phyloP scores from a whole-genome alignment of 768 basidiomycete species.

The Boletus pseudopeckii region DNA sequence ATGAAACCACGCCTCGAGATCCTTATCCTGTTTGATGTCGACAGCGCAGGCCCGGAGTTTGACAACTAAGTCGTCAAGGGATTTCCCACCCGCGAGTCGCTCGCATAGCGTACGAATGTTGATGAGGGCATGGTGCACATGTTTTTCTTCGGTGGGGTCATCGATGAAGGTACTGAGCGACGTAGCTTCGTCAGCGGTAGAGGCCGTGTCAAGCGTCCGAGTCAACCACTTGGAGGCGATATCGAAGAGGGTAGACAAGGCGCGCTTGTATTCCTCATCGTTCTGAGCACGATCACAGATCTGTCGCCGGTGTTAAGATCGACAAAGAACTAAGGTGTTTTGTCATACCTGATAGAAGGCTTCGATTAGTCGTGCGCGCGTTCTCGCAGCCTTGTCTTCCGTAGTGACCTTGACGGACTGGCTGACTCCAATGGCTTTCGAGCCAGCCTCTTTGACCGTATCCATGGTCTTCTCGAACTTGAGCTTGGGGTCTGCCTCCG shows the following conservation, averaged over 20 bases:
- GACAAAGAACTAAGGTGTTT: too few relatives aligned
- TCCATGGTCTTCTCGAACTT: conserved; percentile 70
- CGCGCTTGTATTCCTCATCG: conserved; percentile 54
- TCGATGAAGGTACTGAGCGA: conserved; percentile 55
- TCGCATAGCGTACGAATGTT: conserved; percentile 41
- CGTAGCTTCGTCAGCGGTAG: conserved; percentile 39
- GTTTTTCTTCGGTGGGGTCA: conserved; percentile 62
- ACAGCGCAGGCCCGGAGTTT: conserved; percentile 42
- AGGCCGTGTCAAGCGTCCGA: conserved; percentile 46
- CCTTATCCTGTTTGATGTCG: conserved; percentile 51
- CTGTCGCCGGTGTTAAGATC: conserved; percentile 30
- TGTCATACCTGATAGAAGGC: conserved; percentile 49
- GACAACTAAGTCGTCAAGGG: conserved; percentile 47
- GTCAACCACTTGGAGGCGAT: conserved; percentile 57
- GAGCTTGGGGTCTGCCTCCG: conserved; percentile 45
- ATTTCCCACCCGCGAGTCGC: conserved; percentile 48
- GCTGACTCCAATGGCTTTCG: conserved; percentile 50
- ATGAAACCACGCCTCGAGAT: conserved; percentile 53
- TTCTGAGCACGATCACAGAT: conserved; percentile 62
- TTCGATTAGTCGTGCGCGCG: conserved; percentile 42
- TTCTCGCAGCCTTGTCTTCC: conserved; percentile 44
- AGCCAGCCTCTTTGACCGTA: conserved; percentile 54
- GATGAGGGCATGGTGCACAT: conserved; percentile 50
- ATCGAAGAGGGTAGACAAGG: conserved; percentile 56
- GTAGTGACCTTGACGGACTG: conserved; percentile 42